Base-by-base conservation (phyloP, 768 basidiomycete species). In the Saitozyma podzolica region DNA sequence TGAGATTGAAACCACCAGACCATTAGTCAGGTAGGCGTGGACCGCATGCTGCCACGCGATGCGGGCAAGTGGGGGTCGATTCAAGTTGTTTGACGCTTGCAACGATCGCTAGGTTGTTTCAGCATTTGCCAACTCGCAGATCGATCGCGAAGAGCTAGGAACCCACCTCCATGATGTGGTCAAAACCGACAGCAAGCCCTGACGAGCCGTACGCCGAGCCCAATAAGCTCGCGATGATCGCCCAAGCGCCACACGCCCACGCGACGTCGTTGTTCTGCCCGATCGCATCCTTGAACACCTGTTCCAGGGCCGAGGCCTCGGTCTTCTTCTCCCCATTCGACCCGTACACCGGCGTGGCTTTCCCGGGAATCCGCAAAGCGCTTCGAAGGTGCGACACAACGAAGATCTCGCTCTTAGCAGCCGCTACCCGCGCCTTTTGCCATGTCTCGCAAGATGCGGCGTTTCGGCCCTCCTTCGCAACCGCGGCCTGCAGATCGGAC, bases 161-260 rank as follows among this genome's bases (percentile, higher is more conserved):
- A 75, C 75, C 73, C 61, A 78, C 75, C 42, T 73, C 64, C 59
- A 79, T 70, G 54, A 77, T 70, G 40, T 69, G 64, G 51, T 77
- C 70, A 42, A 79, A 64, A 6, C 43, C 59, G 20, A 54, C 54
- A 14, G 70, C 60, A 29, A 73, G 58, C 2, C 69, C 72, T 10
- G 70, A 69, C 7, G 68, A 62, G 42, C 61, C 53, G 59, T 77
- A 77, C 8, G 63, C 49, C 14, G 65, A 62, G 6, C 78, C 78
- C 57, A 79, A 69, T 50, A 77, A 52, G 40, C 63, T 75, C 10
- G 77, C 73, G 7, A 79, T 11, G 7, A 62, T 57, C 7, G 73
- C 57, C 74, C 74, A 79, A 45, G 76, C 64, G 6, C 74, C 66
- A 57, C 74, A 77, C 16, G 74, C 71, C 78, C 78, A 79, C 17